These are phyloP conservation scores for Wallacemonas rigidus DNA, from an alignment of 208 protist species.

Conservation along the genomic window DNA sequence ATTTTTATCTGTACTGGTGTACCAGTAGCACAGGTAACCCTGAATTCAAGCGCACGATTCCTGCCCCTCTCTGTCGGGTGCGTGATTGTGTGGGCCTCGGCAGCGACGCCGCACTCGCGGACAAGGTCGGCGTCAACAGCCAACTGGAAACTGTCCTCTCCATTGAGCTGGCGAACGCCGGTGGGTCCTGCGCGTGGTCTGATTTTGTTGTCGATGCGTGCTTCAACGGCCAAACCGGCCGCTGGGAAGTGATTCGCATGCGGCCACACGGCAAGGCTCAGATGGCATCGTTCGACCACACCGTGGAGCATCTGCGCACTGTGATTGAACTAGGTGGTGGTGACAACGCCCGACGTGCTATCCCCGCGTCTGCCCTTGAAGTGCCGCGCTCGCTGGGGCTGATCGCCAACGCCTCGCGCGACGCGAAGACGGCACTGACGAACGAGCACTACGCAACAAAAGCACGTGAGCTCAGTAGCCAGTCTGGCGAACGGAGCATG, in stretches of 20 bases:
- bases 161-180: conserved; percentile 76
- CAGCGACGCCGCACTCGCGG: neutral
- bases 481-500: conserved; percentile 34
- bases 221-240: conserved; percentile 56
- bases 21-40: conserved; percentile 50
- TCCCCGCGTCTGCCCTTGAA: conserved; percentile 22
- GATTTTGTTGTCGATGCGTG: conserved; percentile 74
- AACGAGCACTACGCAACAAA: conserved; percentile 68
- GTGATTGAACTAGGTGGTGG: conserved; percentile 33
- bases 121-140: conserved; percentile 16
- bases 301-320: conserved; percentile 64
- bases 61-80: conserved; percentile 62
- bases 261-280: conserved; percentile 55
- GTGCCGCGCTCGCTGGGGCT: conserved; percentile 16
- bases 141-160: conserved; percentile 57
- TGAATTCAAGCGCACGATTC: conserved; percentile 41
- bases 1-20: conserved; percentile 44
- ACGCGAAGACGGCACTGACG: conserved; percentile 33
- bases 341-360: conserved; percentile 12
- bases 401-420: conserved; percentile 1
- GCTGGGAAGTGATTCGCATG: conserved; percentile 65
- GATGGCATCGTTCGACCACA: conserved; percentile 61
- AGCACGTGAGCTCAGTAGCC: conserved; percentile 38
- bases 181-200: conserved; percentile 81
- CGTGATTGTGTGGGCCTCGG: conserved; percentile 65